Evolutionary conservation across 2,329 filamentous ascomycete genomes (phyloP), one percentile per base, ranked within the genome.

Genomic region (Pseudodiploospora longispora): DNA sequence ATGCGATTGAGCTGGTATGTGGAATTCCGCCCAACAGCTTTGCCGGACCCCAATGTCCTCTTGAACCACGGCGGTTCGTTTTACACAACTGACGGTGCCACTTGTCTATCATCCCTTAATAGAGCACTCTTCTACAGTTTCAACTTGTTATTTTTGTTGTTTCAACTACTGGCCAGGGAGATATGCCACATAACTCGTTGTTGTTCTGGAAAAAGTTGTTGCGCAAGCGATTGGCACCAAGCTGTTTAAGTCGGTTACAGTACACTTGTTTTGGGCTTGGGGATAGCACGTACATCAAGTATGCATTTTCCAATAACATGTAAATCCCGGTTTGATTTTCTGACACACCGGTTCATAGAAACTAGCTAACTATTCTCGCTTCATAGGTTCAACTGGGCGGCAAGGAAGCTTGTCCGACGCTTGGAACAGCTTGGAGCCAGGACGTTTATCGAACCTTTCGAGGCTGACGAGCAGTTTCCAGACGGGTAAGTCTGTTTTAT

Each of bases 251-350:
- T 33, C 73, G 75, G 31, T 68, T 95, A 49, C 74, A 70, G 1
- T 97, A 95, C 64, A 83, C 87, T 3, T 85, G 83, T 0, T 95
- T 97, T 70, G 93, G 93, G 1, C 74, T 97, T 1, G 93, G 93
- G 1, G 93, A 98, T 64, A 95, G 86, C 58, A 95, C 90, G 1
- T 98, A 98, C 71, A 76, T 85, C 44, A 91, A 94, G 83, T 93
- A 70, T 52, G 76, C 60, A 8, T 10, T 2, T 36, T 3, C n/a
- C 3, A 36, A 10, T 36, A 36, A 29, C 10, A 4, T 29, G 8
- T 10, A 8, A 42, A 39, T 40, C 45, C 48, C 29, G 44, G 30
- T 27, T 8, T 38, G 10, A 9, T 27, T 38, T 29, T 27, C 27
- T 12, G 27, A 10, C 36, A 30, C 30, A 8, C 8, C 10, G 37